Evolutionary conservation across 2,329 filamentous ascomycete genomes (phyloP), one percentile per base, ranked within the genome.

Genomic region (Penicillium sp.): DNA sequence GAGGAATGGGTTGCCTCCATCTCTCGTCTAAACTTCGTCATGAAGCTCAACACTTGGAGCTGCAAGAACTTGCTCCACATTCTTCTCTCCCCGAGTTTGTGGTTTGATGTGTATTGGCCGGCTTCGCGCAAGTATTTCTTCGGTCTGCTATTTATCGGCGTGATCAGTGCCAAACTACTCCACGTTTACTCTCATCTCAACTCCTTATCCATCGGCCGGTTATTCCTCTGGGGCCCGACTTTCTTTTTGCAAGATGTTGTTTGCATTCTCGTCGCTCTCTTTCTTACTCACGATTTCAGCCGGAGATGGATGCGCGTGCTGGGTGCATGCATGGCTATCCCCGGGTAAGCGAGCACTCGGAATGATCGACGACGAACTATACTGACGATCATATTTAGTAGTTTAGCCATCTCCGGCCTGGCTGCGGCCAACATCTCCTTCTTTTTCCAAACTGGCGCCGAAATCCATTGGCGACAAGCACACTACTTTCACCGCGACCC

Each of bases 391-490:
- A 24, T 12, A 5, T 20, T 6, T 33, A 44, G 20, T 45, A 61
- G 58, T 47, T 12, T 61, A 31, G 35, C 47, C n/a, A 55, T 57
- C 12, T 62, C 60, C n/a, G 49, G 43, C 6, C 46, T 62, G 20
- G 49, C 58, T 18, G 52, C 58, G 6, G 54, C 61, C 46, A 64
- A 63, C 25, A 61, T 59, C 24, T 63, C 57, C 40, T 64, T 64
- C 46, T 64, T 59, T 24, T 31, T 50, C 18, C 45, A 55, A 35
- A 64, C 53, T 6, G 61, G 61, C 18, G 56, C 59, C 20, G 61
- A 64, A 37, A 62, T 64, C 27, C 60, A 64, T 31, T 64, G 61
- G 61, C 59, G 58, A 48, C 59, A 63, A 47, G 56, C 53, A 7
- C 55, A 54, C 29, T 51, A 44, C 42, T 59, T 64, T 45, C 55